Percentiles rank a stretch among this genome's conserved stretches.
Evolutionary conservation across 2,329 filamentous ascomycete species (phyloP).

Genomic region (Trichoderma harzianum): DNA sequence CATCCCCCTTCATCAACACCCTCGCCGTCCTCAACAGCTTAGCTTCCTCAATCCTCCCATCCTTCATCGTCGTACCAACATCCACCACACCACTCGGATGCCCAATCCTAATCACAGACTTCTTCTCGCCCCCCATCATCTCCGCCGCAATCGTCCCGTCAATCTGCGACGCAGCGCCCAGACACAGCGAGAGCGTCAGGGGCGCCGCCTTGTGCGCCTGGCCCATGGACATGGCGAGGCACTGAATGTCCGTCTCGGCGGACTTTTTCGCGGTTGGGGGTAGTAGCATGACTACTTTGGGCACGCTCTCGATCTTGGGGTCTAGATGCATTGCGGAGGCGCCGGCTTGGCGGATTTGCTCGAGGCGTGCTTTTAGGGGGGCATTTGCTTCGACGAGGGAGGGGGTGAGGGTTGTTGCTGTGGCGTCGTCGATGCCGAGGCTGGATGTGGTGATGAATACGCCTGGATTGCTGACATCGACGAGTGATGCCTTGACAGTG

Average conservation of each 20-base stretch:
- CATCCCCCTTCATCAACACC: slow-evolving; percentile 47
- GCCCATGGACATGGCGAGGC: slow-evolving; percentile 51
- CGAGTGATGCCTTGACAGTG: slow-evolving; percentile 50
- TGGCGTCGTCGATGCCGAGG: slow-evolving; percentile 44
- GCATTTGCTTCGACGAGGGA: slow-evolving; percentile 48
- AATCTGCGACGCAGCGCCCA: slow-evolving; percentile 47
- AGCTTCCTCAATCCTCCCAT: slow-evolving; percentile 42
- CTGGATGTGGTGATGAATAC: slow-evolving; percentile 58
- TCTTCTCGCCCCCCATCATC: slow-evolving; percentile 25
- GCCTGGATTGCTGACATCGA: slow-evolving; percentile 63
- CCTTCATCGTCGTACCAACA: slow-evolving; percentile 40
- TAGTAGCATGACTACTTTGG: slow-evolving; percentile 56
- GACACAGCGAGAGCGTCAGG: slow-evolving; percentile 52
- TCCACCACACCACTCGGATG: slow-evolving; percentile 48
- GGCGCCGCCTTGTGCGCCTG: slow-evolving; percentile 56
- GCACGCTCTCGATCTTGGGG: slow-evolving; percentile 47
- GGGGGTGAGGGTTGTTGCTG: slow-evolving; percentile 50
- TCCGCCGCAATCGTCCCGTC: slow-evolving; percentile 41
- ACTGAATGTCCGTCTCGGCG: slow-evolving; percentile 39
- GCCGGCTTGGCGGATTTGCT: slow-evolving; percentile 55
- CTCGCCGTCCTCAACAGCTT: slow-evolving; percentile 46
- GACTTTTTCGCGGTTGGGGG: slow-evolving; percentile 29
- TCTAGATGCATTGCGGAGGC: slow-evolving; percentile 60
- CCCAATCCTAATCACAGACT: slow-evolving; percentile 38
- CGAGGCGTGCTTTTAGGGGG: slow-evolving; percentile 44